Evolutionary conservation across 305 asterid genomes (phyloP), one percentile per base, ranked within the genome.

Genomic region (Solanum hybrid): DNA sequence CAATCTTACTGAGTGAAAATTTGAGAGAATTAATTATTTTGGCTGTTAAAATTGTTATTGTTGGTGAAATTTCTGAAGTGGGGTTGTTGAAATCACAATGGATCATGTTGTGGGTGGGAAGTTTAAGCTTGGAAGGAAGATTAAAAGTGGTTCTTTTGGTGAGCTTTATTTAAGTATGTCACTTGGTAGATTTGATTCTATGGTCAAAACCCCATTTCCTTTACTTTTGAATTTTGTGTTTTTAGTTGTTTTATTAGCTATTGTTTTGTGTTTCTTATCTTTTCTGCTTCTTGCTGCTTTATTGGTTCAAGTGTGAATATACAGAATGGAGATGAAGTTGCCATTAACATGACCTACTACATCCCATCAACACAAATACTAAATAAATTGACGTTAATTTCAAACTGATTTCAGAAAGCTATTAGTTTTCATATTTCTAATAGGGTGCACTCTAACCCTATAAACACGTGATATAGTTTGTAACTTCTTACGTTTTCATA

Each of bases 261-360:
- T 35, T 18, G 4, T 69, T 14, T 83, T 57, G 46, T 76, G 20
- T 86, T 86, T 86, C 89, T 86, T 67, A 87, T 28, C 18, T 36
- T 20, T 87, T 88, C 14, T 40, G 83, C 29, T 74, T 51, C 31
- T 40, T 88, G 51, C 8, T 91, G 92, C 24, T 92, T 86, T 88
- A 12, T 90, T 89, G 90, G 88, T 91, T 86, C 90, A 97, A 98
- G 98, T 92, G 98, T 96, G 89, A 95, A 95, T 90, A 86, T 95
- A 92, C 97, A 97, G 90, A 97, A 90, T 92, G 99, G 99, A 91
- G 99, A 97, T 93, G 99, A 97, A 96, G 98, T 96, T 29, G 96
- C 96, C 89, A 91, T 96, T 88, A 96, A 96, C 42, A 37, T 9
- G 42, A 37, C 42, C 42, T 37, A 12, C 42, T 37, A 37, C 42